phyloP scores from a whole-genome alignment of 1,139 yeast species.

The Candida neerlandica region DNA sequence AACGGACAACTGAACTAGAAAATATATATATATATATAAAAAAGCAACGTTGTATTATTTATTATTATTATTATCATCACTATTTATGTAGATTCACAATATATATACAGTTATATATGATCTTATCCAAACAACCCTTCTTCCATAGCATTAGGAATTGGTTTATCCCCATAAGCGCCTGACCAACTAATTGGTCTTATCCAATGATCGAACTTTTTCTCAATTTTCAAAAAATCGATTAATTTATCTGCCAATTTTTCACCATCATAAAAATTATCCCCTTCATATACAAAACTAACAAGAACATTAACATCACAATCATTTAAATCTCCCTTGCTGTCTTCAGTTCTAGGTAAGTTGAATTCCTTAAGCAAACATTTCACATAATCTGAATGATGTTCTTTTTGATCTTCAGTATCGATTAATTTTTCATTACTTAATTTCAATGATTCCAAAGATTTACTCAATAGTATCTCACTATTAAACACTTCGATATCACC shows the following conservation, averaged over 20 bases:
- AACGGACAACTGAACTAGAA: not conserved
- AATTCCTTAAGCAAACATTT: constrained; percentile 16
- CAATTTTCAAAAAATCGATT: constrained; percentile 30
- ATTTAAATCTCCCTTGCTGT: not conserved
- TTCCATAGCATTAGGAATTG: constrained; percentile 69
- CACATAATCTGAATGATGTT: constrained; percentile 22
- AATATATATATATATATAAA: too few species aligned
- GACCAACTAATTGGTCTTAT: constrained; percentile 75
- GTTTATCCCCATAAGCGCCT: constrained; percentile 78
- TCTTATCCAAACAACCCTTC: constrained; percentile 71
- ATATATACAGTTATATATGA: not conserved
- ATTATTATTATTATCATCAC: not conserved
- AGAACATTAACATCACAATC: constrained; percentile 25
- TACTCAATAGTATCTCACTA: constrained; percentile 36
- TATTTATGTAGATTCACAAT: not conserved
- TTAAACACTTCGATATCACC: constrained; percentile 34
- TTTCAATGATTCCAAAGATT: constrained; percentile 34
- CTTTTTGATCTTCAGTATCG: constrained; percentile 13
- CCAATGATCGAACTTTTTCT: constrained; percentile 30
- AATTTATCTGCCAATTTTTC: constrained; percentile 49
- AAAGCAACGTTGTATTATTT: not conserved
- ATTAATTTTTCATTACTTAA: constrained; percentile 12
- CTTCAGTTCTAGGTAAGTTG: constrained; percentile 12
- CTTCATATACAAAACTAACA: constrained; percentile 74
- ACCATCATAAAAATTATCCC: constrained; percentile 84